These are phyloP conservation scores for Ascochyta pisi DNA, from an alignment of 2,329 filamentous ascomycete genomes.

Conservation along the genomic window DNA sequence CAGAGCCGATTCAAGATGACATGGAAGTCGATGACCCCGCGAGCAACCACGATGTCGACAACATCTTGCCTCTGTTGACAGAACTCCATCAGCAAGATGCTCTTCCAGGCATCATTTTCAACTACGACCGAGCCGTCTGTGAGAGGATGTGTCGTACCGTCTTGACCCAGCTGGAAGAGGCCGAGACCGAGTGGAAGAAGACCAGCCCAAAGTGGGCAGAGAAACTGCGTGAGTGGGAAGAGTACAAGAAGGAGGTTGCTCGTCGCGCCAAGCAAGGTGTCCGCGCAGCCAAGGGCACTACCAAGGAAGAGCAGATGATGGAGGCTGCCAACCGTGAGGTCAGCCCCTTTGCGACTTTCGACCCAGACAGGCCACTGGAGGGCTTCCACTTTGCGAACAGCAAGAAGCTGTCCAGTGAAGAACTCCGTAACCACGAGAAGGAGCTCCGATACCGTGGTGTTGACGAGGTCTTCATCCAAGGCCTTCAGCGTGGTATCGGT, in stretches of 20 bases:
- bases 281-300: slow-evolving; percentile 55
- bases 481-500: slow-evolving; percentile 72
- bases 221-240: slow-evolving; percentile 64
- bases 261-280: slow-evolving; percentile 55
- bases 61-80: slow-evolving; percentile 64
- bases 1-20: slow-evolving; percentile 16
- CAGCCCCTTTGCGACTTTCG: slow-evolving; percentile 68
- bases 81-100: slow-evolving; percentile 69
- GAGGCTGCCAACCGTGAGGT: slow-evolving; percentile 64
- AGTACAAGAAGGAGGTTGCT: slow-evolving; percentile 60
- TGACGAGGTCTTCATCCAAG: slow-evolving; percentile 62
- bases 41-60: slow-evolving; percentile 41
- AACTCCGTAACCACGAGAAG: slow-evolving; percentile 63
- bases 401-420: slow-evolving; percentile 63
- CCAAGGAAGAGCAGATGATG: slow-evolving; percentile 64
- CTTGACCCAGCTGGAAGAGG: slow-evolving; percentile 59
- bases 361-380: slow-evolving; percentile 68
- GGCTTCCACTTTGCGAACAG: slow-evolving; percentile 72
- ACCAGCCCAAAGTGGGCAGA: slow-evolving; percentile 66
- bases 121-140: slow-evolving; percentile 72
- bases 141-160: slow-evolving; percentile 64
- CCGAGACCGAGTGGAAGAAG: slow-evolving; percentile 65
- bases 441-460: slow-evolving; percentile 61
- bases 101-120: slow-evolving; percentile 78
- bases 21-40: slow-evolving; percentile 34